These are phyloP conservation scores for Chondrus crispus DNA, from an alignment of 23 red algal genomes.

Conservation along the genomic window DNA sequence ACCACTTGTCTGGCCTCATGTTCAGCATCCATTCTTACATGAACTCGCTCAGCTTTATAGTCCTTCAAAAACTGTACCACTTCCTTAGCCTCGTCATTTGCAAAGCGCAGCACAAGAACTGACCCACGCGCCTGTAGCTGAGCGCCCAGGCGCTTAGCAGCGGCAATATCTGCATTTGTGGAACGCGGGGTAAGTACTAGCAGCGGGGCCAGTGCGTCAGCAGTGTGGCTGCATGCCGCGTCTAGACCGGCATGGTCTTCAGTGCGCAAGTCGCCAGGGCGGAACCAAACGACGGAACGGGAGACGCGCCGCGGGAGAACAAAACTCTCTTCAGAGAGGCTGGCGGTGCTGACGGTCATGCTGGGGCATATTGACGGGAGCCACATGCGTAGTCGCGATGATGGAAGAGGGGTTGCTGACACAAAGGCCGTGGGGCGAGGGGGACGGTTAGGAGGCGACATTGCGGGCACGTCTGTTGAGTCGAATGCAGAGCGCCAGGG, in stretches of 20 bases:
- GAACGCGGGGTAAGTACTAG: conserved; percentile 37
- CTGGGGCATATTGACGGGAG: too few relatives aligned
- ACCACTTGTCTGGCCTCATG: conserved; percentile 24
- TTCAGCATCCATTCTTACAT: conserved; percentile 53
- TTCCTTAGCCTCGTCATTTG: conserved; percentile 19
- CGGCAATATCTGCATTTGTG: neutral
- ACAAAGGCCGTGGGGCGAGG: too few relatives aligned
- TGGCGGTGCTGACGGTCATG: too few relatives aligned
- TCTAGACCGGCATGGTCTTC: conserved; percentile 44
- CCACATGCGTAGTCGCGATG: too few relatives aligned
- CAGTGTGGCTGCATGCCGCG: conserved; percentile 5
- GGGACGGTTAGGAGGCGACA: too few relatives aligned
- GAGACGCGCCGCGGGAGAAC: neutral
- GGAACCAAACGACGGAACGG: conserved; percentile 70
- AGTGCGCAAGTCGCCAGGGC: conserved; percentile 56
- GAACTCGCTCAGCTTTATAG: conserved; percentile 36
- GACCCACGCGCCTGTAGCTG: conserved; percentile 34
- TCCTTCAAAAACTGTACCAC: conserved; percentile 27
- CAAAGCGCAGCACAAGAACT: conserved; percentile 18
- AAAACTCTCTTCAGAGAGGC: too few relatives aligned
- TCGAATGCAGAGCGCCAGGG: too few relatives aligned
- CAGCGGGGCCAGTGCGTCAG: conserved; percentile 33
- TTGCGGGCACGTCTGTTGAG: too few relatives aligned
- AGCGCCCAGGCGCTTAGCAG: conserved; percentile 23
- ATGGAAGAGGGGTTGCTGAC: too few relatives aligned